Evolutionary conservation across 2,329 filamentous ascomycete species (phyloP), one percentile per base, ranked within the genome.

Genomic region (Pseudophaeomoniella oleicola): DNA sequence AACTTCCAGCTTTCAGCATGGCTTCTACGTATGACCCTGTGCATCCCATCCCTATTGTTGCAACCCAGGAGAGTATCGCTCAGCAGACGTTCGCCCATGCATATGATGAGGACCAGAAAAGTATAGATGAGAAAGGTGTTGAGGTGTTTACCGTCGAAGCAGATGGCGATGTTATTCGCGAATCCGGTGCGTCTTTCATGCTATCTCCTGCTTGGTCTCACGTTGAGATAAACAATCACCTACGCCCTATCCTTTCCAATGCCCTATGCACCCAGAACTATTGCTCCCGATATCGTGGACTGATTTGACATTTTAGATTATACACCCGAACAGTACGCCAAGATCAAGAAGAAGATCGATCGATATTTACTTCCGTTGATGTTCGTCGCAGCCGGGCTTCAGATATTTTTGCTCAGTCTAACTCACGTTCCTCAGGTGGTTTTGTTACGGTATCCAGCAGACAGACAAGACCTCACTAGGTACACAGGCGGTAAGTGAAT

Each of bases 391-490:
- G n/a, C n/a, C n/a, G n/a, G n/a, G n/a, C n/a, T n/a, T n/a, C n/a
- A n/a, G 5, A 27, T 19, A 10, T 9, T 5, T 30, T 10, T n/a
- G n/a, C n/a, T n/a, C n/a, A n/a, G n/a, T n/a, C n/a, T n/a, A n/a
- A 3, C n/a, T 15, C 16, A 14, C 6, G 17, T 12, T 16, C 5
- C 18, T 18, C 16, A 47, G 45, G 39, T 48, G 44, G 37, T 48
- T 55, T 39, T 66, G 62, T 43, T 67, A 66, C 39, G 64, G 64
- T 22, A 61, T 67, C 34, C 65, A 68, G 42, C 64, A 67, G 43
- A 58, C 56, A 1, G 63, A 67, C 46, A 67, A 67, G 46, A 66
- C 60, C 2, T 56, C 58, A 0, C 48, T 61, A 12, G 50, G 57
- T 14, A 56, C 50, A 0, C 58, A 62, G 35, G 58, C 59, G 12